Evolutionary conservation across 495 filamentous ascomycete species (phyloP), one percentile per base, ranked within the genome.

Genomic region (Apiosordaria backusii): DNA sequence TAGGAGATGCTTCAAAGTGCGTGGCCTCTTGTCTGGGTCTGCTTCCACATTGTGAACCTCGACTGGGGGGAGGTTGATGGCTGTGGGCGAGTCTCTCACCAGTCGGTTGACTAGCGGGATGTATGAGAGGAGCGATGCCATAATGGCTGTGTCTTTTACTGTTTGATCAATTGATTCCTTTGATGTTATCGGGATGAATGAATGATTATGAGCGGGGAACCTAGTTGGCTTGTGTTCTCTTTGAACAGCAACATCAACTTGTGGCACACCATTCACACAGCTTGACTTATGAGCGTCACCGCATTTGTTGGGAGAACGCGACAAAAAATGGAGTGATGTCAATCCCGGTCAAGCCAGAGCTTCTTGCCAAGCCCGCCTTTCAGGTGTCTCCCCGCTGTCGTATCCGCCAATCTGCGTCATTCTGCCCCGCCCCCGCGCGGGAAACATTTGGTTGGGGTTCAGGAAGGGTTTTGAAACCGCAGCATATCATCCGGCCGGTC

Each of bases 1-100:
- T 40, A 99, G 73, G 16, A 98, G 82, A 75, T 98, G 92, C 75
- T 95, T 97, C 62, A 99, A 82, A 4, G 91, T 91, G 66, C 94
- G 79, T 13, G 90, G 86, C 27, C 89, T 80, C 76, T 92, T 96
- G 65, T 93, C 92, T 9, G 86, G 82, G 21, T 85, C 83, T 6
- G 86, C 89, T 75, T 98, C 95, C 62, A 96, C 85, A 73, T 89
- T 86, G 78, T 94, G 86, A 61, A 89, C 80, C 61, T 90, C 80
- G 50, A 94, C 89, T 0, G 89, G 80, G 5, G 89, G 81, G 22
- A 98, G 73, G 63, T 89, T 80, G 68, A 93, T 89, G 58, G 79
- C 71, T 67, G 66, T 71, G 62, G 65, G 63, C 22, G 66, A 22
- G 18, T 74, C 63, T 65, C 69, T 58, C 60, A 82, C 73, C 23